Evolutionary conservation across 1,284 basidiomycete genomes (phyloP).

Genomic region (Microbotryum scabiosae): DNA sequence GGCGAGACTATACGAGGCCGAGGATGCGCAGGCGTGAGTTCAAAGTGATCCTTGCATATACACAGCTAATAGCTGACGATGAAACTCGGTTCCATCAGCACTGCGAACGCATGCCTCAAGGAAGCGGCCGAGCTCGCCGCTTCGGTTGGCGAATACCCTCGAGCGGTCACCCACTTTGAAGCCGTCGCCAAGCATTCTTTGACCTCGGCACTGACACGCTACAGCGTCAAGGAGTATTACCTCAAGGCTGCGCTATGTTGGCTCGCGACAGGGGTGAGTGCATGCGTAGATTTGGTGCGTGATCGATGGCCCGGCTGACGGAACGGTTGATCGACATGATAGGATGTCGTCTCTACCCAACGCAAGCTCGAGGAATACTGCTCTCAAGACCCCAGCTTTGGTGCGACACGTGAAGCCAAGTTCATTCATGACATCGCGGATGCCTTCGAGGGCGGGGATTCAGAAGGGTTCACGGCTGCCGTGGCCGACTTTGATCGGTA

Average conservation of each 20-base stretch:
- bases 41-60: background rate
- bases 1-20: conserved; percentile 95
- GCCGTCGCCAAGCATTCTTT: conserved; percentile 80
- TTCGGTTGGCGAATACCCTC: conserved; percentile 72
- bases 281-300: background rate
- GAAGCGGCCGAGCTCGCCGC: conserved; percentile 93
- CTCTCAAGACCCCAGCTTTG: conserved; percentile 69
- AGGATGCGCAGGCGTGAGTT: conserved; percentile 87
- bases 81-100: conserved; percentile 47
- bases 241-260: conserved; percentile 79
- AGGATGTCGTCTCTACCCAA: conserved; percentile 79
- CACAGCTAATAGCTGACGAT: background rate
- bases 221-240: conserved; percentile 98
- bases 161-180: conserved; percentile 60
- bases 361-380: conserved; percentile 67
- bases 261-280: conserved; percentile 71
- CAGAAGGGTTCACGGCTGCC: conserved; percentile 61
- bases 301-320: background rate
- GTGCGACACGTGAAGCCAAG: conserved; percentile 79
- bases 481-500: conserved; percentile 33
- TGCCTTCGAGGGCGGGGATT: conserved; percentile 68
- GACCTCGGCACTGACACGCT: conserved; percentile 80
- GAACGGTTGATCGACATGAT: too few species aligned
- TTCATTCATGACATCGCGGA: conserved; percentile 69
- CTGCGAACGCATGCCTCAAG: conserved; percentile 90